A percentile compares a stretch with the other conserved stretches of the same genome.
phyloP scores from a whole-genome alignment of 2,329 filamentous ascomycete genomes.

The Botrytis fragariae region DNA sequence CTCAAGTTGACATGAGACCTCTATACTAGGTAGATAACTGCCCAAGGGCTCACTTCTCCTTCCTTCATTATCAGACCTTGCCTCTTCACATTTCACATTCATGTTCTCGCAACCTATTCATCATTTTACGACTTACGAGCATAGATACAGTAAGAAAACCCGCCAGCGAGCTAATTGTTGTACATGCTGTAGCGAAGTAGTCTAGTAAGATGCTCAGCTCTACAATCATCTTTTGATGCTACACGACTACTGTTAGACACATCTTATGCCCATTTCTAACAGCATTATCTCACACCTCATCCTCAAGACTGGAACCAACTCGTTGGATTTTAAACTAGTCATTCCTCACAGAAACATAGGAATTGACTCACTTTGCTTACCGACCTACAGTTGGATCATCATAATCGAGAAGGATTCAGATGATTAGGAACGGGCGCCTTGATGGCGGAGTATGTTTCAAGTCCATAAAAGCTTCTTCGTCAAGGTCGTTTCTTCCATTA shows the following conservation, averaged over 20 bases:
- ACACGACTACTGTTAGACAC: neutral
- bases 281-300: neutral
- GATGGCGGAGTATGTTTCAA: conserved; percentile 2
- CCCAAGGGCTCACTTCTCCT: neutral
- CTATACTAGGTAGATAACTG: neutral
- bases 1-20: neutral
- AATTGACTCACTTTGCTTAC: neutral
- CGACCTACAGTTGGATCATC: neutral
- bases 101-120: neutral
- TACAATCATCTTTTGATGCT: neutral
- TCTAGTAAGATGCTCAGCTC: neutral
- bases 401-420: neutral
- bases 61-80: neutral
- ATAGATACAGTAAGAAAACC: neutral
- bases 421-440: neutral
- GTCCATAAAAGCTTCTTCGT: neutral
- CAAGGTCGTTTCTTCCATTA: neutral
- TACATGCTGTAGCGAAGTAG: neutral
- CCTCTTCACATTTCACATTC: neutral
- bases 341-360: neutral
- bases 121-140: neutral
- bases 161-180: neutral
- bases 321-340: neutral
- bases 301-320: neutral
- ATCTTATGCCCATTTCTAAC: no score